Evolutionary conservation across 2,329 filamentous ascomycete species (phyloP), one percentile per base, ranked within the genome.

Genomic region (Xylariaceae sp.): DNA sequence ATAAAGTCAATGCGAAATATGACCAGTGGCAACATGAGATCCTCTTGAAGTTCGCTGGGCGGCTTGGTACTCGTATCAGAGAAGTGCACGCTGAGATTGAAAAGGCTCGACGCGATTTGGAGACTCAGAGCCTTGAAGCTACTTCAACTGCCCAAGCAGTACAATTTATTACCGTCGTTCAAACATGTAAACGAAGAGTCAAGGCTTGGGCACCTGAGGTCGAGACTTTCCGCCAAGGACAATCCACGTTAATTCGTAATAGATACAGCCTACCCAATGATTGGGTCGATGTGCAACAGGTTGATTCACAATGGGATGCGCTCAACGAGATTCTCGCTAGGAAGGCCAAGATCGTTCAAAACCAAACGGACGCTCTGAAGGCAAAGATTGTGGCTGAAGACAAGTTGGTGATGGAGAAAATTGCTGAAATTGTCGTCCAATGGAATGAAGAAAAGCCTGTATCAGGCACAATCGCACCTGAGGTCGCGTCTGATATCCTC

Each of bases 1-100:
- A 92, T 53, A 96, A 96, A 72, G 94, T 99, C 70, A 99, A 97
- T 66, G 90, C 91, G 64, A 99, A 97, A 71, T 99, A 99, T 68
- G 95, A 99, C 68, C 92, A 97, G 70, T 99, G 95, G 94, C 94
- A 99, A 71, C 90, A 96, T 65, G 94, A 99, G 61, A 95, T 99
- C 51, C 78, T 97, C 36, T 83, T 88, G 63, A 96, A 96, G 69
- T 99, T 99, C 71, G 94, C 91, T 36, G 81, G 82, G 53, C 89
- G 94, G 52, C 86, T 99, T 43, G 90, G 92, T 44, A 88, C 84
- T 59, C 88, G 92, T 47, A 95, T 97, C 85, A 83, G 90, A 46
- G 94, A 99, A 66, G 87, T 96, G 3, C 91, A 94, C 64, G 86
- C 88, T 12, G 92, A 97, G 58, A 88, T 99, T 56, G 89, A 95